Percentiles rank a stretch among this genome's conserved stretches.
phyloP scores from a whole-genome alignment of 1,284 basidiomycete species.

The Boletellus deceptivus region DNA sequence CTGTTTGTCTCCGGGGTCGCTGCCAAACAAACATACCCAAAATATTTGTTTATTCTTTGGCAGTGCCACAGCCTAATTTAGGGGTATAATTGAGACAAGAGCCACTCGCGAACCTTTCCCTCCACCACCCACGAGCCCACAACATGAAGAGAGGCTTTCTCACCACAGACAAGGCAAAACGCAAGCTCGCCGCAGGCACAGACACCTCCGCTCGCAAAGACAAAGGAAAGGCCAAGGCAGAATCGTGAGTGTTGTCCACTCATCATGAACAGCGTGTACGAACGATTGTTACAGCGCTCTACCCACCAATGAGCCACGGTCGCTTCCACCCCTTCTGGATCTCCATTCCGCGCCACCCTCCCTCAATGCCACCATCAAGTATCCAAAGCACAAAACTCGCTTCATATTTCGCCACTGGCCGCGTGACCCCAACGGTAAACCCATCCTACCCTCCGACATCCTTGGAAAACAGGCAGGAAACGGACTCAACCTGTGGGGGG shows the following conservation, averaged over 20 bases:
- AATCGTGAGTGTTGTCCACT: not conserved
- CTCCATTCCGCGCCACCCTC: constrained; percentile 9
- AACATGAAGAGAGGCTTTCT: constrained; percentile 25
- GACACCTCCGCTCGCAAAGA: not conserved
- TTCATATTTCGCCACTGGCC: constrained; percentile 25
- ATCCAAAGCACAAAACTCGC: not conserved
- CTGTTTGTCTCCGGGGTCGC: constrained; percentile 14
- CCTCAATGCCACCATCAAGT: not conserved
- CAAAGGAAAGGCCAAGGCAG: constrained; percentile 6
- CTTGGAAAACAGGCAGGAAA: constrained; percentile 34
- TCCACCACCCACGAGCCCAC: not conserved
- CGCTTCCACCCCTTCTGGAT: not conserved
- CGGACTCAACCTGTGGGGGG: constrained; percentile 40
- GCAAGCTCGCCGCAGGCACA: not conserved
- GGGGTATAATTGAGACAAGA: not conserved
- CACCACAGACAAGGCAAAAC: constrained; percentile 21
- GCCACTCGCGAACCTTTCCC: not conserved
- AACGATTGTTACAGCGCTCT: not conserved
- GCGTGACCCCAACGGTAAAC: constrained; percentile 21
- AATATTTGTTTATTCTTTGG: too few species aligned
- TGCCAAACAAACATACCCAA: constrained; percentile 17
- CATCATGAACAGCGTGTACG: not conserved
- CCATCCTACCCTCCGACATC: constrained; percentile 6
- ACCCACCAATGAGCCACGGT: not conserved
- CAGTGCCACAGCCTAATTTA: too few species aligned